Percentiles rank a stretch among this genome's conserved stretches.
phyloP scores from a whole-genome alignment of 106 monocot species.

The Amphibolis antarctica region DNA sequence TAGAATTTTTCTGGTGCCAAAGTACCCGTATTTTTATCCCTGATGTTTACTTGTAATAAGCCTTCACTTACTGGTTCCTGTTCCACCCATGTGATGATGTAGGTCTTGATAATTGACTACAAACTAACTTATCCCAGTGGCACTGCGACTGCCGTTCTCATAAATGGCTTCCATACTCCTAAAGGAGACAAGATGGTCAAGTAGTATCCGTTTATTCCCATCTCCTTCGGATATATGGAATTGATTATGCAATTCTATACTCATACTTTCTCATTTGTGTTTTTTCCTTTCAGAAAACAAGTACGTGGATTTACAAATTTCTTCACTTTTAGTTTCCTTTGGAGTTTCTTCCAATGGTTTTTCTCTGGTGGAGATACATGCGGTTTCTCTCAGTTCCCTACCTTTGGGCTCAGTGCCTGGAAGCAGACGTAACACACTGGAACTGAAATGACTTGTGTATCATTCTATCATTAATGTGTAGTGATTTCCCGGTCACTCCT shows the following conservation, averaged over 20 bases:
- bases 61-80: neutral
- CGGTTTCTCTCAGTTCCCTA: constrained; percentile 83
- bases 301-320: constrained; percentile 63
- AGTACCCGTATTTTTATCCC: no score
- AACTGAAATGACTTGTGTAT: neutral
- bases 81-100: neutral
- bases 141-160: constrained; percentile 85
- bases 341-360: constrained; percentile 96
- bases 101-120: constrained; percentile 96
- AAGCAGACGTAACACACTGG: constrained; percentile 52
- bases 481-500: neutral
- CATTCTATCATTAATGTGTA: neutral
- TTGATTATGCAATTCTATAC: neutral
- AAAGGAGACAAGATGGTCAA: constrained; percentile 74
- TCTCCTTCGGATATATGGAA: neutral
- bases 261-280: neutral
- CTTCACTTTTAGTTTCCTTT: constrained; percentile 64
- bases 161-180: constrained; percentile 90
- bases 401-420: constrained; percentile 76
- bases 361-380: constrained; percentile 70
- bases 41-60: no score
- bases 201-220: constrained; percentile 31
- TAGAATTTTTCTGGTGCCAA: no score
- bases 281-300: constrained; percentile 40
- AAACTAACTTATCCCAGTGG: constrained; percentile 86